Conservation (phyloP, 139 green algal species). For the Chlorella sp. region DNA sequence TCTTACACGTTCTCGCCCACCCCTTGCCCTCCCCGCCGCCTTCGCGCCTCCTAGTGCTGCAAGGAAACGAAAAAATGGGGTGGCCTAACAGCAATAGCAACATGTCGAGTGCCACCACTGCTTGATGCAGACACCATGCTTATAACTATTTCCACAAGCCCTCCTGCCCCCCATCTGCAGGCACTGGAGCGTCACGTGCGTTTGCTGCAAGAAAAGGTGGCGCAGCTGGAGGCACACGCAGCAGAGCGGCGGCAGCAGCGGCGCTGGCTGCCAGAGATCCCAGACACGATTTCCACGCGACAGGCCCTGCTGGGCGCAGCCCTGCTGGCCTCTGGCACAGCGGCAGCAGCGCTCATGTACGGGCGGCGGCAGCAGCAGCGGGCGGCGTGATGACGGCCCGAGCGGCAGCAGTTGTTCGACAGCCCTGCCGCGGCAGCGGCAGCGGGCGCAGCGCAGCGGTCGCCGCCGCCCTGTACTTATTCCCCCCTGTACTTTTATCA, state of each 20-base stretch:
- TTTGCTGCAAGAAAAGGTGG: not conserved
- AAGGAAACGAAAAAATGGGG: too few species aligned
- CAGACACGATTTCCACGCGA: constrained; percentile 7
- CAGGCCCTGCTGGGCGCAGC: constrained; percentile 10
- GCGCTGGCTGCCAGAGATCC: constrained; percentile 13
- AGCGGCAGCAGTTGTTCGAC: too few species aligned
- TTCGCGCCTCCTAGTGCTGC: too few species aligned
- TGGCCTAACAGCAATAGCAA: too few species aligned
- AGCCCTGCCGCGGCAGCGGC: too few species aligned
- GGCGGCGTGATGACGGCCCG: not conserved
- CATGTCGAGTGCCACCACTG: too few species aligned
- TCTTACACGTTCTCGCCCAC: too few species aligned
- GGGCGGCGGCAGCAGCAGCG: not conserved
- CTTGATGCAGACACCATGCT: too few species aligned
- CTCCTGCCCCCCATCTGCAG: not conserved
- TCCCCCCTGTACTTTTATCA: too few species aligned
- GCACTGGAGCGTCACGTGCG: not conserved
- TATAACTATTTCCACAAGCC: not conserved
- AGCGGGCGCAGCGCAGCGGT: too few species aligned
- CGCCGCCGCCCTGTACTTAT: too few species aligned
- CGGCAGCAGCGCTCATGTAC: constrained; percentile 7
- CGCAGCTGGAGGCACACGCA: not conserved
- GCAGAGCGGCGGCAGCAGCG: not conserved
- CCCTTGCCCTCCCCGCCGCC: too few species aligned
- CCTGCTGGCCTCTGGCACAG: constrained; percentile 28